phyloP scores from a whole-genome alignment of 495 filamentous ascomycete species.

The Entonaema liquescens region DNA sequence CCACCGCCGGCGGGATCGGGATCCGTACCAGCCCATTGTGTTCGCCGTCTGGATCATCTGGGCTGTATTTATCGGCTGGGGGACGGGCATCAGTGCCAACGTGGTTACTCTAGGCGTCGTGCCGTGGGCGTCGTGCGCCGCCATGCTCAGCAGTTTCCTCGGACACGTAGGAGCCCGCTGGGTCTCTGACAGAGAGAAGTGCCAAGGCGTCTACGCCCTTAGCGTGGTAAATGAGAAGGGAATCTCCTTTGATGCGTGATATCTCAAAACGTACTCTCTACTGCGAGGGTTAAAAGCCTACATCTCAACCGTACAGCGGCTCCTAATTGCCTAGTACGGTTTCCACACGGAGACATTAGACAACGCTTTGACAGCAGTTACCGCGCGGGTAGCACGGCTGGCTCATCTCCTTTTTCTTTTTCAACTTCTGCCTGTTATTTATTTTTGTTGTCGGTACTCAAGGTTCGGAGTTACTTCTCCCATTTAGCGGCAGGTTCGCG shows the following conservation, averaged over 20 bases:
- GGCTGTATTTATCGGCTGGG: slow-evolving; percentile 47
- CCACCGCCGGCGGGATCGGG: slow-evolving; percentile 52
- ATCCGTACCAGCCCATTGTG: slow-evolving; percentile 51
- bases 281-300: neutral
- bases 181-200: slow-evolving; percentile 9
- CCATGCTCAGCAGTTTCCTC: slow-evolving; percentile 52
- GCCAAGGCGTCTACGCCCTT: neutral
- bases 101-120: slow-evolving; percentile 54
- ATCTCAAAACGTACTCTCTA: neutral
- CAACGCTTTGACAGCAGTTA: neutral
- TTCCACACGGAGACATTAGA: neutral
- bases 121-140: slow-evolving; percentile 53
- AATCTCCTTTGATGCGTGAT: neutral
- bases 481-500: neutral
- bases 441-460: neutral
- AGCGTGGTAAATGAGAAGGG: slow-evolving; percentile 1
- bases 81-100: slow-evolving; percentile 45
- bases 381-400: neutral
- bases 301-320: neutral
- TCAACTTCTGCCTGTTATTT: neutral
- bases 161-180: slow-evolving; percentile 29
- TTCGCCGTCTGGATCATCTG: slow-evolving; percentile 47
- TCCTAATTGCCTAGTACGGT: neutral
- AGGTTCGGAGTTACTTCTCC: neutral
- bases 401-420: neutral